Percentiles rank a stretch among this genome's conserved stretches.
Evolutionary conservation across 257 asterid genomes (phyloP).

Genomic region (Linaria vulgaris): DNA sequence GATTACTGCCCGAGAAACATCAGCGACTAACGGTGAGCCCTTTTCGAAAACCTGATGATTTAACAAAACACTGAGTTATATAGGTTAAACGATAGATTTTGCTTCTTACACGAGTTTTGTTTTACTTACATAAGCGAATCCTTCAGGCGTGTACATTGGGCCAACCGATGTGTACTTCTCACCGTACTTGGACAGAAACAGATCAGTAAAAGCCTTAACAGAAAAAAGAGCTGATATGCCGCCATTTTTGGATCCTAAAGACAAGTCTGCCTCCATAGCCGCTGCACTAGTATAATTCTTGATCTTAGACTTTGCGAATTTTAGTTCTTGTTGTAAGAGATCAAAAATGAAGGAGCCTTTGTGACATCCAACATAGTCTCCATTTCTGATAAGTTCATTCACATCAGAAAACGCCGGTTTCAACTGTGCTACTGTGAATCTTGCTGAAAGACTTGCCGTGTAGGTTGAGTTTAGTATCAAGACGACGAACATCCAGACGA

Average conservation of each 20-base stretch:
- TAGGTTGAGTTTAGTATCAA: conserved; percentile 36
- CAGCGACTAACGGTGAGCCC: conserved; percentile 41
- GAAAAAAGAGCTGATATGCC: conserved; percentile 40
- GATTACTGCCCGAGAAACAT: no score
- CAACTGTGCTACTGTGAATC: no score
- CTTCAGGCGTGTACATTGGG: conserved; percentile 30
- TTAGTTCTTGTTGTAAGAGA: conserved; percentile 22
- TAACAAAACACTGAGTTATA: background rate
- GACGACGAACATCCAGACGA: conserved; percentile 45
- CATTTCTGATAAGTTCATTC: no score
- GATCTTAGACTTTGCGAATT: conserved; percentile 31
- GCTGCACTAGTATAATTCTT: conserved; percentile 22
- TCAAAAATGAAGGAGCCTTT: conserved; percentile 31
- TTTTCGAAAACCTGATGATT: conserved; percentile 34
- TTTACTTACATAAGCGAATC: conserved; percentile 38
- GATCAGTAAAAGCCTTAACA: no score
- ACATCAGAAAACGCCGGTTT: no score
- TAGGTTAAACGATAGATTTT: no score
- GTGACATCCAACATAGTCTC: no score
- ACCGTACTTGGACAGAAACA: no score
- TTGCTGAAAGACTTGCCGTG: no score
- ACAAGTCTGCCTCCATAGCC: conserved; percentile 27
- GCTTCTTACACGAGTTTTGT: no score
- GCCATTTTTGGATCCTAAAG: conserved; percentile 33
- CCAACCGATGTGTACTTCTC: conserved; percentile 34